Conservation (phyloP, 176 grass and related monocot species). For the Carex cristatella region DNA sequence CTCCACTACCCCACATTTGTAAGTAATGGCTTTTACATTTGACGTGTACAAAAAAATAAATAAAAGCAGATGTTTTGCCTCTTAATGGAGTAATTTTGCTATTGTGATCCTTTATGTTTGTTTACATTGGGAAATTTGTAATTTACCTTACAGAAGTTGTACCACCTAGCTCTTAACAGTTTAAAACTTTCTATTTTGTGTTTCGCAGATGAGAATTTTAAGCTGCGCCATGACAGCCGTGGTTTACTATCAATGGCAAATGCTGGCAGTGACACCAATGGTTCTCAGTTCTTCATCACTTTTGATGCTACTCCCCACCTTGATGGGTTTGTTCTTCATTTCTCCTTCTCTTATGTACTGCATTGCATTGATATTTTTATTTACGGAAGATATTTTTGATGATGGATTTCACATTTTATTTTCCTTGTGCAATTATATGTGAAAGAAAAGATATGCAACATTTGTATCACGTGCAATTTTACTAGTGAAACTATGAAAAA, state of each 20-base stretch:
- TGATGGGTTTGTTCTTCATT: conserved; percentile 54
- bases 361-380: neutral
- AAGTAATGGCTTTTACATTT: conserved; percentile 23
- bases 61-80: conserved; percentile 9
- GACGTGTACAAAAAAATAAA: neutral
- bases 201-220: conserved; percentile 89
- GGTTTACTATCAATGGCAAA: conserved; percentile 91
- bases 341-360: neutral
- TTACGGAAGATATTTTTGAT: neutral
- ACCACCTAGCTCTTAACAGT: neutral
- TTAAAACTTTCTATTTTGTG: conserved; percentile 21
- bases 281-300: conserved; percentile 97
- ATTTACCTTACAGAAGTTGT: neutral
- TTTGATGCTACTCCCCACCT: conserved; percentile 70
- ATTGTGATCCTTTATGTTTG: conserved; percentile 21
- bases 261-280: conserved; percentile 61
- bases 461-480: neutral
- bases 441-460: neutral
- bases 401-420: neutral
- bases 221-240: conserved; percentile 58
- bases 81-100: conserved; percentile 7
- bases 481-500: neutral
- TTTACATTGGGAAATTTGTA: neutral
- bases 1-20: conserved; percentile 21
- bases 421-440: neutral